phyloP scores from a whole-genome alignment of 2,329 filamentous ascomycete species.

The Colletotrichum sp. region DNA sequence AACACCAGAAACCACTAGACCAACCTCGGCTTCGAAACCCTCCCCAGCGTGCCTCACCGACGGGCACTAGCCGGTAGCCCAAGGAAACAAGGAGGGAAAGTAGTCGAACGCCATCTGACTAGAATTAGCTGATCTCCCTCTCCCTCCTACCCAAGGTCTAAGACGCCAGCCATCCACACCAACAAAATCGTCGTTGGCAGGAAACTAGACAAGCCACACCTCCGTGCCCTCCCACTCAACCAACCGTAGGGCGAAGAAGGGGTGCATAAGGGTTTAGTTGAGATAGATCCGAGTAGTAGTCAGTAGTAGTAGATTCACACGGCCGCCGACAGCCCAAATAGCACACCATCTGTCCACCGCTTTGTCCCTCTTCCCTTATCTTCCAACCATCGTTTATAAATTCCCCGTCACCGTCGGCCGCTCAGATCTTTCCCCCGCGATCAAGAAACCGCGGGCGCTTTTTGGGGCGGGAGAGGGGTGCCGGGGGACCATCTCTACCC shows the following conservation, averaged over 20 bases:
- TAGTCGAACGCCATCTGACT: neutral
- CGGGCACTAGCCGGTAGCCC: neutral
- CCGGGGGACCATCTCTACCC: neutral
- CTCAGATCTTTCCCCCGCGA: slow-evolving; percentile 12
- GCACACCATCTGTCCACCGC: neutral
- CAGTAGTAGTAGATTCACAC: neutral
- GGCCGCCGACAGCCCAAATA: neutral
- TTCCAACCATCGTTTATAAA: neutral
- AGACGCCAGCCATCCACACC: neutral
- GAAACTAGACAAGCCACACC: neutral
- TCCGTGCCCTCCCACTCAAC: neutral
- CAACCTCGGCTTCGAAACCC: neutral
- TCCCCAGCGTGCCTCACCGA: neutral
- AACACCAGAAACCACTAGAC: neutral
- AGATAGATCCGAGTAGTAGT: neutral
- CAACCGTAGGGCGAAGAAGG: neutral
- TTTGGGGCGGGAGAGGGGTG: neutral
- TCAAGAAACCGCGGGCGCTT: neutral
- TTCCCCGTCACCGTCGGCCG: slow-evolving; percentile 5
- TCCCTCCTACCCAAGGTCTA: neutral
- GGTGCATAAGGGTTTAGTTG: neutral
- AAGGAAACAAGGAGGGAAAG: neutral
- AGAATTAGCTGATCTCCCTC: neutral
- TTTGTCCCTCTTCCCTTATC: neutral
- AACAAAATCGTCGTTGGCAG: neutral